Base-by-base conservation (phyloP, 257 asterid genomes). In the Prunella vulgaris region DNA sequence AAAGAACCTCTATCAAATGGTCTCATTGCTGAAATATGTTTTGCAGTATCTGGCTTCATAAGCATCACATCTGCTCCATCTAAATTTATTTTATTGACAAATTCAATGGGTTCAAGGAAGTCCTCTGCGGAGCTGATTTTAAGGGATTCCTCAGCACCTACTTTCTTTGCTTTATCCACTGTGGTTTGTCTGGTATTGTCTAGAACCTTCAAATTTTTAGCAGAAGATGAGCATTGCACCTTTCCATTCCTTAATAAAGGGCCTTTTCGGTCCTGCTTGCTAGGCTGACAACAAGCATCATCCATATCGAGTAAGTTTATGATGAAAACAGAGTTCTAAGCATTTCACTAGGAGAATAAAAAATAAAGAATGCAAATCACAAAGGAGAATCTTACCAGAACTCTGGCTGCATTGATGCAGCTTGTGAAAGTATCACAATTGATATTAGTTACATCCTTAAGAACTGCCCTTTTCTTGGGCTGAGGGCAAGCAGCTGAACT, bases 371-470 rank as follows among this genome's bases (percentile, higher is more conserved):
- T 7, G 33, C 72, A 30, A 21, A 21, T 37, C 10, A 18, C 3
- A 38, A 46, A 13, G 1, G 59, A 21, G 27, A 21, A 20, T 24
- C 66, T 68, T 74, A 86, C 97, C 91, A 82, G 95, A 54, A 60
- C 44, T 79, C 71, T 85, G 71, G 84, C 59, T 63, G 81, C 86
- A 52, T 66, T 75, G 24, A 73, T 79, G 86, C 87, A 79, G 78
- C 81, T 86, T 37, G 61, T 65, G 71, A 88, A 74, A 40, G 74
- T 84, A 40, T 75, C 83, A 77, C 92, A 84, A 18, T 69, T 74
- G 71, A 84, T 71, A 73, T 93, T 90, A 56, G 96, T 88, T 66
- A 93, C 90, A 84, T 93, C 97, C 79, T 83, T 84, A 54, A 93
- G 96, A 71, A 84, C 92, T 35, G 88, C 90, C 77, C 93, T 83